Base-by-base conservation (phyloP, 2,329 filamentous ascomycete species). In the Dactylellina drechsleri region DNA sequence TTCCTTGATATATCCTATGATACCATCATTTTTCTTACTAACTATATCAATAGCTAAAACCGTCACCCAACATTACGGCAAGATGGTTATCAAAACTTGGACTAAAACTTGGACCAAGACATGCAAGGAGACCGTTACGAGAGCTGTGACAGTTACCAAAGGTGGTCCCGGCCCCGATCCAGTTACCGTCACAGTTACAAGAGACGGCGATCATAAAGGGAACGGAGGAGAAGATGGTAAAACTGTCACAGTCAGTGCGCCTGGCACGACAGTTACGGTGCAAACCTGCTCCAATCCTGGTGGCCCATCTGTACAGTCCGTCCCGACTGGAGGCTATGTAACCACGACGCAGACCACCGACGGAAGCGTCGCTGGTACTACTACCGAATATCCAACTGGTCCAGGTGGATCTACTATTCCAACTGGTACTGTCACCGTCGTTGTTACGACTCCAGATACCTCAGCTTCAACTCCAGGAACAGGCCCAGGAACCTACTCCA, bases 141-240 rank as follows among this genome's bases (percentile, higher is more conserved):
- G 5, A 28, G 4, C 28, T 6, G 28, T 57, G 7, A 40, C 53
- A 1, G 16, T 57, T 8, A 57, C 53, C 4, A 15, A 12, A n/a
- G 16, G 12, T 13, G 53, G 28, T 7, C 31, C 26, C 13, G 28
- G 15, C 28, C 10, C 15, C 13, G 23, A 4, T 23, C 23, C 50
- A 13, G 50, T 53, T 23, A 58, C 54, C 5, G 54, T 58, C 31
- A 58, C 31, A n/a, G 54, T 58, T 23, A 58, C 54, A 41, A n/a
- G n/a, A 20, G 15, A 4, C 7, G 54, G 15, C n/a, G n/a, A 20
- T 18, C 4, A 43, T 10, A 16, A 16, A 12, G 16, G 12, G 1
- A 13, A 20, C 1, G n/a, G 12, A 12, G 23, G 23, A 23, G 4
- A 23, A 23, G 23, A 4, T 2, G 23, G 23, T 23, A 23, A 23